phyloP scores from a whole-genome alignment of 2,329 filamentous ascomycete genomes.

The Metarhizium anisopliae region DNA sequence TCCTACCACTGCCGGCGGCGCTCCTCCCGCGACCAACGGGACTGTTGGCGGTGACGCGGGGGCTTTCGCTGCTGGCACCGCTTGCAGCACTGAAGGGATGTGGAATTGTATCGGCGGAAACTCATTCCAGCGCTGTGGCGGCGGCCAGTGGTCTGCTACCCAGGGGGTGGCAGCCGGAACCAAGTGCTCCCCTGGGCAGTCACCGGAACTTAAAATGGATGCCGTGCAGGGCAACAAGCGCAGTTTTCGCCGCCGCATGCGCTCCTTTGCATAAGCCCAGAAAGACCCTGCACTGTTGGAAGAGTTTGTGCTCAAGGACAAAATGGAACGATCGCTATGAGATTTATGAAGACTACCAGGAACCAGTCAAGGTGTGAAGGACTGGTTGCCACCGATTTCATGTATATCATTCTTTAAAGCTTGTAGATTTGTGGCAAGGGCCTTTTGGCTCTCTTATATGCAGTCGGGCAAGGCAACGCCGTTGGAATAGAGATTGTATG shows the following conservation, averaged over 20 bases:
- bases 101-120: constrained; percentile 46
- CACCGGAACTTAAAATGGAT: constrained; percentile 23
- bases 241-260: constrained; percentile 19
- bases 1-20: constrained; percentile 3
- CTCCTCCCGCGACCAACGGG: background rate
- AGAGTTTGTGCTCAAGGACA: background rate
- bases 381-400: background rate
- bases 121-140: constrained; percentile 46
- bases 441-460: background rate
- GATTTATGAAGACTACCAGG: background rate
- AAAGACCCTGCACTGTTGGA: no score
- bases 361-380: background rate
- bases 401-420: background rate
- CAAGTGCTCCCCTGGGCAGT: constrained; percentile 28
- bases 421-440: background rate
- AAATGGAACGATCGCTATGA: background rate
- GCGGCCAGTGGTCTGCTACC: constrained; percentile 37
- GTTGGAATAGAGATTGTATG: no score
- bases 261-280: constrained; percentile 6
- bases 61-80: constrained; percentile 30
- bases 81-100: constrained; percentile 37
- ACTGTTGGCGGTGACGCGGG: constrained; percentile 10
- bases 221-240: constrained; percentile 9
- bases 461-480: background rate
- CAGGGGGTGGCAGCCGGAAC: constrained; percentile 37